Percentiles rank a stretch among this genome's conserved stretches.
phyloP scores from a whole-genome alignment of 352 stramenopile species.

The Globisporangium cylindrosporum region DNA sequence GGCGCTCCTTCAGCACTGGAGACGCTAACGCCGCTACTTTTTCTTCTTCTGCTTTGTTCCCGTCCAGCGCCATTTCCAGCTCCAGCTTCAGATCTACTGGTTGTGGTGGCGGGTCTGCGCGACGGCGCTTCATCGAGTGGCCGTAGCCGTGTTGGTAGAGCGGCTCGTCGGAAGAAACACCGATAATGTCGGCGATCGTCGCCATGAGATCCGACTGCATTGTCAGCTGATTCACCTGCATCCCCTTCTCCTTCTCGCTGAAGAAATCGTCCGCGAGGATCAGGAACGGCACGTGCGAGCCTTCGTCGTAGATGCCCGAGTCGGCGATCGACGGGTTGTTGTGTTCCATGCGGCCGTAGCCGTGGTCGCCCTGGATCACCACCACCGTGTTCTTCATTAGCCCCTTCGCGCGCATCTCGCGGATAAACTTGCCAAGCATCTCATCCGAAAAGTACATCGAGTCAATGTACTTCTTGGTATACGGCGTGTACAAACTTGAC shows the following conservation, averaged over 20 bases:
- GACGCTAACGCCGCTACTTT: slow-evolving; percentile 16
- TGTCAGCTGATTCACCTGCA: slow-evolving; percentile 49
- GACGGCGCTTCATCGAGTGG: slow-evolving; percentile 68
- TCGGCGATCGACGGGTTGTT: slow-evolving; percentile 55
- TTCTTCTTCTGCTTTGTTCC: slow-evolving; percentile 13
- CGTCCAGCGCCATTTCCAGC: slow-evolving; percentile 11
- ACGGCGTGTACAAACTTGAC: slow-evolving; percentile 50
- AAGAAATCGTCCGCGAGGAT: slow-evolving; percentile 67
- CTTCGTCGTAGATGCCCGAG: slow-evolving; percentile 66
- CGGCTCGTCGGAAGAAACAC: slow-evolving; percentile 44
- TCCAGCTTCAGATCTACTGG: not conserved
- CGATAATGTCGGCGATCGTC: slow-evolving; percentile 63
- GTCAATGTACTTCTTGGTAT: slow-evolving; percentile 72
- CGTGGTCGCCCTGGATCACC: slow-evolving; percentile 66
- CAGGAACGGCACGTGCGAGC: slow-evolving; percentile 56
- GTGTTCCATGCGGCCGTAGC: slow-evolving; percentile 57
- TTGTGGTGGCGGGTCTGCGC: not conserved
- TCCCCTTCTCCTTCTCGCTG: slow-evolving; percentile 38
- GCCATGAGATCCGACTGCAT: slow-evolving; percentile 77
- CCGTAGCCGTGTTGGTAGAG: slow-evolving; percentile 64
- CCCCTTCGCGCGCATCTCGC: slow-evolving; percentile 39
- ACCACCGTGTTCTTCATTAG: slow-evolving; percentile 77
- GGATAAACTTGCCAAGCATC: slow-evolving; percentile 28
- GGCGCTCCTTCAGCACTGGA: slow-evolving; percentile 29
- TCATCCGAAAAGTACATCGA: slow-evolving; percentile 69